Evolutionary conservation across 1,284 basidiomycete species (phyloP).

Genomic region (Apiotrichum porosum): DNA sequence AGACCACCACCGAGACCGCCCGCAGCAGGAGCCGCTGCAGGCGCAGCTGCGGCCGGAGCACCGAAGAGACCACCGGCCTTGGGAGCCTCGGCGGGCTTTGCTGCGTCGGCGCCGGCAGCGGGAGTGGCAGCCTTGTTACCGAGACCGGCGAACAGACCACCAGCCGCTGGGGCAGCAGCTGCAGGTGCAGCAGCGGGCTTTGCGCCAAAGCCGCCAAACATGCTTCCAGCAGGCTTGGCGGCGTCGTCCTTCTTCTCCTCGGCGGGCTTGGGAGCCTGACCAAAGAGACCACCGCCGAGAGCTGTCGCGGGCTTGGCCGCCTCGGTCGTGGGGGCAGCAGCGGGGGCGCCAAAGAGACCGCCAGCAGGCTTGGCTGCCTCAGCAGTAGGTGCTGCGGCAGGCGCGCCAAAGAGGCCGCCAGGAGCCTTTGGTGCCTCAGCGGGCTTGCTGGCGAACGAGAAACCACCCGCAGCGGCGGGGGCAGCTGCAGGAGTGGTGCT

Average conservation of each 20-base stretch:
- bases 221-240: constrained; percentile 20
- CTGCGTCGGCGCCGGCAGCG: constrained; percentile 15
- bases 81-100: constrained; percentile 16
- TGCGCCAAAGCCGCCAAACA: constrained; percentile 28
- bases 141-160: constrained; percentile 28
- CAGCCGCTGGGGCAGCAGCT: constrained; percentile 16
- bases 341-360: constrained; percentile 18
- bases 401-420: constrained; percentile 33
- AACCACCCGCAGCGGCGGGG: constrained; percentile 18
- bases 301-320: constrained; percentile 9
- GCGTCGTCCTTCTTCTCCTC: too few species aligned
- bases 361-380: constrained; percentile 21
- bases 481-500: neutral
- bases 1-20: constrained; percentile 18
- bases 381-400: too few species aligned
- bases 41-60: constrained; percentile 7
- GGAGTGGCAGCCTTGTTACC: constrained; percentile 23
- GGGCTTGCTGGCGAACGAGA: constrained; percentile 32
- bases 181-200: constrained; percentile 19
- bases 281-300: constrained; percentile 23
- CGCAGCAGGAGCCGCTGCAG: constrained; percentile 9
- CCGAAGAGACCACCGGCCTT: constrained; percentile 21
- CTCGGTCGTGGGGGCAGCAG: constrained; percentile 1
- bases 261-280: constrained; percentile 11
- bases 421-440: constrained; percentile 27